phyloP scores from a whole-genome alignment of 768 basidiomycete genomes.

The Clathrus columnatus region DNA sequence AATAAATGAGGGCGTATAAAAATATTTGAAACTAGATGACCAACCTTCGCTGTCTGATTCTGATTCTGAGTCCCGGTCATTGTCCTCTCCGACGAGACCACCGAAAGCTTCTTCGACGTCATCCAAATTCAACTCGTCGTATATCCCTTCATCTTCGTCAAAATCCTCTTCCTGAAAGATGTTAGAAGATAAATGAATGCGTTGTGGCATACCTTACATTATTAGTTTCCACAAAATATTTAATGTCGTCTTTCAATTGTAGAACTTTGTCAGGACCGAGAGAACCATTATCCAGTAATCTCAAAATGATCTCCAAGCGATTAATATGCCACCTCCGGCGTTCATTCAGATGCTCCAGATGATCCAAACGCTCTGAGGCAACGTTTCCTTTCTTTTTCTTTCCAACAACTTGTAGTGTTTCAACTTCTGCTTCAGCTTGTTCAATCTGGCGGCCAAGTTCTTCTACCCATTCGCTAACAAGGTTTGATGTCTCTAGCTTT shows the following conservation, averaged over 20 bases:
- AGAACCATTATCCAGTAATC: slow-evolving; percentile 90
- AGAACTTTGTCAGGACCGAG: slow-evolving; percentile 73
- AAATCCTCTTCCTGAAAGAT: slow-evolving; percentile 82
- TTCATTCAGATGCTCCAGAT: slow-evolving; percentile 85
- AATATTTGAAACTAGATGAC: slow-evolving; percentile 3
- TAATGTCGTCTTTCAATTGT: slow-evolving; percentile 85
- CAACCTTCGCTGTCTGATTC: slow-evolving; percentile 65
- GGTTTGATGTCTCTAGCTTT: slow-evolving; percentile 64
- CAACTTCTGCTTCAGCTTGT: slow-evolving; percentile 89
- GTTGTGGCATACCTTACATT: slow-evolving; percentile 49
- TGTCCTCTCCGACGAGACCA: slow-evolving; percentile 62
- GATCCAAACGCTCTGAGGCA: slow-evolving; percentile 63
- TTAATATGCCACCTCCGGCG: slow-evolving; percentile 92
- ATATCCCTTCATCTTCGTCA: slow-evolving; percentile 94
- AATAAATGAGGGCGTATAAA: slow-evolving; percentile 1
- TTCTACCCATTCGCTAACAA: slow-evolving; percentile 70
- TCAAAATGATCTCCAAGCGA: slow-evolving; percentile 85
- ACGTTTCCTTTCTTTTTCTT: slow-evolving; percentile 83
- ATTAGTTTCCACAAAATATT: slow-evolving; percentile 94
- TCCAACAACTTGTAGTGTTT: slow-evolving; percentile 60
- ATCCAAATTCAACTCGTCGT: slow-evolving; percentile 94
- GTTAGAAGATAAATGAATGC: slow-evolving; percentile 12
- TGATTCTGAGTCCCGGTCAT: slow-evolving; percentile 65
- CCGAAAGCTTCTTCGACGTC: slow-evolving; percentile 91
- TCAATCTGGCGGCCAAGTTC: slow-evolving; percentile 91